phyloP scores from a whole-genome alignment of 2,329 filamentous ascomycete genomes.

The Fusarium sterilihyphosum region DNA sequence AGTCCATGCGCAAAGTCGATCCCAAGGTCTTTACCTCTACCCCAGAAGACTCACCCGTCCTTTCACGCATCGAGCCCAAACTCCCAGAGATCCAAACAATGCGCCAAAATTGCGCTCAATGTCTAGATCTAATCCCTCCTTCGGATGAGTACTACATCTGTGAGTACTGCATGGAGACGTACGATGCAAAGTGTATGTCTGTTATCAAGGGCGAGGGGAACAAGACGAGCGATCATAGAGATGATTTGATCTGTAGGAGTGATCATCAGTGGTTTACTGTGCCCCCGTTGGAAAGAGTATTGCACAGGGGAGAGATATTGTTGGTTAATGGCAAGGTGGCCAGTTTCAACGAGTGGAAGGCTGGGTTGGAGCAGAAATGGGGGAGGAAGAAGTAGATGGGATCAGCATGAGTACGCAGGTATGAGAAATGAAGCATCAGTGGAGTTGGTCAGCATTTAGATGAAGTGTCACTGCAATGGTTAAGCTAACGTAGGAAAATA shows the following conservation, averaged over 20 bases:
- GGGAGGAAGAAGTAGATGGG: neutral
- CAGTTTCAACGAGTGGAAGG: constrained; percentile 51
- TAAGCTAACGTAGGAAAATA: neutral
- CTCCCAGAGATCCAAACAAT: constrained; percentile 49
- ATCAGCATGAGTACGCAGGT: neutral
- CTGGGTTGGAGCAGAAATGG: constrained; percentile 47
- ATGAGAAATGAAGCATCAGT: constrained; percentile 13
- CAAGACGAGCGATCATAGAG: constrained; percentile 43
- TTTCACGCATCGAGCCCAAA: constrained; percentile 48
- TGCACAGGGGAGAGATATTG: constrained; percentile 54
- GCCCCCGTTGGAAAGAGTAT: constrained; percentile 47
- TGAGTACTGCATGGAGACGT: constrained; percentile 52
- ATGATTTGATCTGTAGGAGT: constrained; percentile 48
- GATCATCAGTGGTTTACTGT: constrained; percentile 54
- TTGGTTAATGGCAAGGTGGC: constrained; percentile 45
- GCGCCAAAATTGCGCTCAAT: constrained; percentile 52
- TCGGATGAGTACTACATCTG: constrained; percentile 50
- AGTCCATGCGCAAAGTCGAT: constrained; percentile 53
- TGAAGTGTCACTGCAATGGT: neutral
- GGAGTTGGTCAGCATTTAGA: constrained; percentile 15
- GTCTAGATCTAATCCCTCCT: constrained; percentile 48
- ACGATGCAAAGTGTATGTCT: constrained; percentile 49
- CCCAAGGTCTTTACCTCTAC: constrained; percentile 42
- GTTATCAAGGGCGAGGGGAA: constrained; percentile 46
- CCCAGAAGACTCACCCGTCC: constrained; percentile 43